Conservation (phyloP, 768 basidiomycete genomes). For the Multifurca ochricompacta region DNA sequence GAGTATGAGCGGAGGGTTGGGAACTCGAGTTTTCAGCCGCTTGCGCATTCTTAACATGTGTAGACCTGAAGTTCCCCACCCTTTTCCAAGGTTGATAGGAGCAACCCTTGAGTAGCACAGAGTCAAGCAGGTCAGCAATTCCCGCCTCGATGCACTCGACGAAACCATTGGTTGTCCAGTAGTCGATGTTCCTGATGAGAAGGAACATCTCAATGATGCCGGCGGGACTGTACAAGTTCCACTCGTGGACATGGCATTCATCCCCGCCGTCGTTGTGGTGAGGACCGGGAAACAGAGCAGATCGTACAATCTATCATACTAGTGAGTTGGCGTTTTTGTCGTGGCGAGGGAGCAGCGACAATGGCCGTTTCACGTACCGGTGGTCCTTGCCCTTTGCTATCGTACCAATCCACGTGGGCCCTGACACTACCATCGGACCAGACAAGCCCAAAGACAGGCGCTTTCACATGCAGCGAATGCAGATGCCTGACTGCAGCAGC, state of each 20-base stretch:
- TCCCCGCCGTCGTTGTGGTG: constrained; percentile 19
- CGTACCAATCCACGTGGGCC: constrained; percentile 53
- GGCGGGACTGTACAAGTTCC: constrained; percentile 38
- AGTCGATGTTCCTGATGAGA: constrained; percentile 44
- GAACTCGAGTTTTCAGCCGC: constrained; percentile 32
- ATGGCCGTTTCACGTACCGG: background rate
- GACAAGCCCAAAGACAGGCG: constrained; percentile 46
- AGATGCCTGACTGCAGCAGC: constrained; percentile 43
- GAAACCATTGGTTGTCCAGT: constrained; percentile 42
- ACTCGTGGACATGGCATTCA: constrained; percentile 36
- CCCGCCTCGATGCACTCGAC: constrained; percentile 34
- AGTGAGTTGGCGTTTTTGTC: background rate
- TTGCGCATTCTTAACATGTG: constrained; percentile 19
- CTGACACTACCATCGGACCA: constrained; percentile 46
- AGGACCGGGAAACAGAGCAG: constrained; percentile 38
- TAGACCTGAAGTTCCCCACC: constrained; percentile 24
- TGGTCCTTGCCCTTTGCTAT: background rate
- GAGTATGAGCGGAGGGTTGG: constrained; percentile 1
- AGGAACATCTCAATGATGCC: constrained; percentile 45
- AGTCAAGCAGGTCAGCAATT: constrained; percentile 31
- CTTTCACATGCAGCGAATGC: constrained; percentile 37
- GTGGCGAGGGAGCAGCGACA: background rate
- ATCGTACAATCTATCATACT: constrained; percentile 36
- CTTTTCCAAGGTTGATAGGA: constrained; percentile 44
- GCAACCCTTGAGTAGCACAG: constrained; percentile 28